These are phyloP conservation scores for Candida morakotiae DNA, from an alignment of 805 yeast genomes.

Conservation along the genomic window DNA sequence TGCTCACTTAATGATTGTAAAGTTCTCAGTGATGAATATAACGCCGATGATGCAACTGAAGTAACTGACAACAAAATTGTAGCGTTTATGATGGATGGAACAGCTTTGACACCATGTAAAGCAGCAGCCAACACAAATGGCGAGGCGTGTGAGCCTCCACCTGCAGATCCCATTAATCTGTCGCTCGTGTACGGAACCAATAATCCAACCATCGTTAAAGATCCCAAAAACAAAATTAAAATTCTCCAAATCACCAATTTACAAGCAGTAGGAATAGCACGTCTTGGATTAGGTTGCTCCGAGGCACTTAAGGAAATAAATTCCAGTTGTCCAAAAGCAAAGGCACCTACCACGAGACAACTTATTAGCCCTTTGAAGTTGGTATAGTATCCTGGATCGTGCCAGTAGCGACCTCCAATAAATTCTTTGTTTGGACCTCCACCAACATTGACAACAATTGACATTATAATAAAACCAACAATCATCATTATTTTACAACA, in stretches of 20 bases:
- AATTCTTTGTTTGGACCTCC: slow-evolving; percentile 30
- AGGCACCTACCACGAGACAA: slow-evolving; percentile 37
- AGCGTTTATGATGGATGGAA: slow-evolving; percentile 40
- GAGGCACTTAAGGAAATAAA: slow-evolving; percentile 36
- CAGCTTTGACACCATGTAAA: slow-evolving; percentile 33
- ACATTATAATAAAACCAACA: slow-evolving; percentile 38
- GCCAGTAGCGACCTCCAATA: slow-evolving; percentile 42
- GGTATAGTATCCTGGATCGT: slow-evolving; percentile 32
- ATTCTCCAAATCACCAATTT: slow-evolving; percentile 38
- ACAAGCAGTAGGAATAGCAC: slow-evolving; percentile 38
- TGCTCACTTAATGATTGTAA: slow-evolving; percentile 40
- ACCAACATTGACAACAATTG: slow-evolving; percentile 37
- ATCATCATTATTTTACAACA: slow-evolving; percentile 32
- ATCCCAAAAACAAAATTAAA: slow-evolving; percentile 35
- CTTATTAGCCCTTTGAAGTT: slow-evolving; percentile 37
- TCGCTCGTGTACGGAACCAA: slow-evolving; percentile 33
- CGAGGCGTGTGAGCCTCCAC: slow-evolving; percentile 33
- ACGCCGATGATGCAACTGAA: slow-evolving; percentile 39
- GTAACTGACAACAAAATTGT: slow-evolving; percentile 39
- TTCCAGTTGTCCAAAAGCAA: slow-evolving; percentile 39
- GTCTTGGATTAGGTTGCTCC: slow-evolving; percentile 36
- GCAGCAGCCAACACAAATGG: slow-evolving; percentile 42
- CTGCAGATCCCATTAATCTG: slow-evolving; percentile 31
- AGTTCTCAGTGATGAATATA: slow-evolving; percentile 40
- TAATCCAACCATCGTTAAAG: slow-evolving; percentile 35